Evolutionary conservation across 192 early-diverging fungal genomes (phyloP), one percentile per base, ranked within the genome.

Genomic region (Podila clonocystis): DNA sequence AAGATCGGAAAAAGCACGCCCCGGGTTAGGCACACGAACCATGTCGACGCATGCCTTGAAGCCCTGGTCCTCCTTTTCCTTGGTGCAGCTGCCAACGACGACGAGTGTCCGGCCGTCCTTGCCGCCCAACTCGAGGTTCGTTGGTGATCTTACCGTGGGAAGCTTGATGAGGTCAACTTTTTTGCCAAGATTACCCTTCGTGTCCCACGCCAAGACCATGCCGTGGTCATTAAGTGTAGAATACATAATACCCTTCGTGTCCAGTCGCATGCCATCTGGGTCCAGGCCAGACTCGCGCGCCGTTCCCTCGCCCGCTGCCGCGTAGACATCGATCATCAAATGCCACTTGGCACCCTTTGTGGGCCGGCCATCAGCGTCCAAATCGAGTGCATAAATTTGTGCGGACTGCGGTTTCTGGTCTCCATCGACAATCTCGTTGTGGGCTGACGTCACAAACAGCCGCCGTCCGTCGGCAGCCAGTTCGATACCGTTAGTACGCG

Each of bases 211-310:
- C 65, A 67, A 67, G 65, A 67, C 65, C 30, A 24, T 26, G 31
- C 49, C 65, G 31, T 67, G 65, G 22, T 29, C 65, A 67, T 67
- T 55, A 57, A 67, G 65, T 29, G 65, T 50, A 55, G 65, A 67
- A 50, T 67, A 67, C 65, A 67, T 67, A n/a, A 67, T 67, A 33
- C 65, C 65, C 65, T 67, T 67, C 65, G 31, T 55, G 65, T 67
- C 65, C 65, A 67, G 30, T 67, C 65, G 65, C 65, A 67, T 67
- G 33, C 65, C 65, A 36, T 67, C 65, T n/a, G 65, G 65, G 50
- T 67, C 65, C 65, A 67, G 50, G 19, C 65, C 65, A 34, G 65
- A 34, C 65, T 36, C 33, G 50, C 50, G 65, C 8, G 65, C 65
- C 50, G 48, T 50, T 31, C 30, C 65, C 65, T 67, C 55, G 30